Conservation (phyloP, 192 early-diverging fungal genomes). For the Coemansia sp. region DNA sequence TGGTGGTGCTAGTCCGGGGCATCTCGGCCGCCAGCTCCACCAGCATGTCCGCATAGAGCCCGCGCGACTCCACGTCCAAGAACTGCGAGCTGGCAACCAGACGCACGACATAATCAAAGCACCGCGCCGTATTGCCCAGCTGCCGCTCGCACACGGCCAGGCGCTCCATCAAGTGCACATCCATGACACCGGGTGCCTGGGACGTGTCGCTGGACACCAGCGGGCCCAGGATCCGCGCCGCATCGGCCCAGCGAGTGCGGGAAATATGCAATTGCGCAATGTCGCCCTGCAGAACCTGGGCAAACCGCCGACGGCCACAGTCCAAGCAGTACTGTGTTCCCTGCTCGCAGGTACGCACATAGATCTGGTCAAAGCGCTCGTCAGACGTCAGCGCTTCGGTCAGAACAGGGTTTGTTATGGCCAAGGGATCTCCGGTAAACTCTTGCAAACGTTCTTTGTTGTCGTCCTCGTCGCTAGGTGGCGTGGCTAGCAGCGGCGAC, state of each 20-base stretch:
- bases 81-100: constrained; percentile 14
- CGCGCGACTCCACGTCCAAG: constrained; percentile 2
- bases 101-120: constrained; percentile 13
- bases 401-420: constrained; percentile 43
- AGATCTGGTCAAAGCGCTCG: constrained; percentile 45
- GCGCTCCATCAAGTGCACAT: constrained; percentile 17
- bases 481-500: not conserved
- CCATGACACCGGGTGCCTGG: constrained; percentile 3
- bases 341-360: constrained; percentile 42
- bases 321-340: constrained; percentile 46
- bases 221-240: constrained; percentile 17
- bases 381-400: constrained; percentile 32
- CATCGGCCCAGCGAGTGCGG: constrained; percentile 28
- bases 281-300: constrained; percentile 36
- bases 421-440: not conserved
- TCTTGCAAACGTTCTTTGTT: not conserved
- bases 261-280: constrained; percentile 33
- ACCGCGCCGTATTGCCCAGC: constrained; percentile 6
- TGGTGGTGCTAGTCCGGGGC: not conserved
- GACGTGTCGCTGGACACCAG: constrained; percentile 6
- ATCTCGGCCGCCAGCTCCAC: constrained; percentile 6
- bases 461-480: not conserved
- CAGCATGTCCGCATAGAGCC: constrained; percentile 11
- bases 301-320: constrained; percentile 35
- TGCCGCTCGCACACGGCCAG: constrained; percentile 31